These are phyloP conservation scores for Colletotrichum acutatum DNA, from an alignment of 2,329 filamentous ascomycete species.

Conservation along the genomic window DNA sequence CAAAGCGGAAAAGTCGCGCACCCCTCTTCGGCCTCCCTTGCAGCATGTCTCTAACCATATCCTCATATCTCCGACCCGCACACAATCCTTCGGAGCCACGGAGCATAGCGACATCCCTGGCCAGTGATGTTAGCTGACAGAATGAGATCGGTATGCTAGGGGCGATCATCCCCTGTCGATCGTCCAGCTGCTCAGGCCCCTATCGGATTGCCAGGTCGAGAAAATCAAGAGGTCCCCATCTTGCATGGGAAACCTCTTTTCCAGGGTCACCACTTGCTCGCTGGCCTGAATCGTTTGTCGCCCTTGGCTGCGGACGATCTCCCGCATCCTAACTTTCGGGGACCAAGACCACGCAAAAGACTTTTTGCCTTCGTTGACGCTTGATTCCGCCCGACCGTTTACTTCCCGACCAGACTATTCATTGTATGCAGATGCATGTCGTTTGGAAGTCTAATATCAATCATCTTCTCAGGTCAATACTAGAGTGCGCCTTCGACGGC, in stretches of 20 bases:
- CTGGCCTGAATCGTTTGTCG: neutral
- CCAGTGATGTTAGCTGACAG: conserved; percentile 21
- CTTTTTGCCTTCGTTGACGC: neutral
- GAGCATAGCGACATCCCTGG: conserved; percentile 9
- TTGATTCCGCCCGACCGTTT: neutral
- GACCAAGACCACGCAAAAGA: neutral
- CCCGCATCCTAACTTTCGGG: conserved; percentile 11
- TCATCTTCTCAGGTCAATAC: neutral
- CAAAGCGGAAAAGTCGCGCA: neutral
- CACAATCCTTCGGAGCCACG: neutral
- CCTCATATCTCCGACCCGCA: conserved; percentile 7
- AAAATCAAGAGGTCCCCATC: conserved; percentile 8
- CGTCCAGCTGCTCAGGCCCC: neutral
- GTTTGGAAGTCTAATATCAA: conserved; percentile 3
- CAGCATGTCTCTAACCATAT: conserved; percentile 4
- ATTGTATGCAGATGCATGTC: too few relatives aligned
- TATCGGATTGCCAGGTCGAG: conserved; percentile 19
- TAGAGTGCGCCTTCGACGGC: neutral
- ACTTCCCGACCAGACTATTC: neutral
- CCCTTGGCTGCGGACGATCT: conserved; percentile 24
- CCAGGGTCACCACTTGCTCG: conserved; percentile 4
- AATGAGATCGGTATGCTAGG: conserved; percentile 20
- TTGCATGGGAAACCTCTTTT: conserved; percentile 26
- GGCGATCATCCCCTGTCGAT: conserved; percentile 34
- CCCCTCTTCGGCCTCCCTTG: conserved; percentile 17